Percentiles rank a stretch among this genome's conserved stretches.
Evolutionary conservation across 768 basidiomycete species (phyloP).

Genomic region (Gymnopilus junonius): DNA sequence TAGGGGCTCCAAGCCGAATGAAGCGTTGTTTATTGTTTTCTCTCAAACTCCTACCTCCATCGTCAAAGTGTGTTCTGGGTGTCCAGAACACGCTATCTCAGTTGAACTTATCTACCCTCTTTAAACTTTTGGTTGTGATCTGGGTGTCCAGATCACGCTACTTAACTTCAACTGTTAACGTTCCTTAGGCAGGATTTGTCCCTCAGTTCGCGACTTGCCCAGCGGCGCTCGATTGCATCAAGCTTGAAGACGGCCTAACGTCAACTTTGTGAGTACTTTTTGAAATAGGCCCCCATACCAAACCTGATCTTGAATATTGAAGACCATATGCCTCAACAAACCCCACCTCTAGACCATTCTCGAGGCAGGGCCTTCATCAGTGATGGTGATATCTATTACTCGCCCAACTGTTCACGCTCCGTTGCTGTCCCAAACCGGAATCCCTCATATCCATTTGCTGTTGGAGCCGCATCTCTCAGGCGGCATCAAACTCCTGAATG

Average conservation of each 20-base stretch:
- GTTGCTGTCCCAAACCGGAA: too few species aligned
- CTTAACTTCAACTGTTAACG: not conserved
- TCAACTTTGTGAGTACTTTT: not conserved
- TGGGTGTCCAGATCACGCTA: not conserved
- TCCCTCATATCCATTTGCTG: too few species aligned
- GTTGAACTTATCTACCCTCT: not conserved
- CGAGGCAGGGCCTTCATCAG: too few species aligned
- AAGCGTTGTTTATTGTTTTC: not conserved
- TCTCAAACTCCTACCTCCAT: not conserved
- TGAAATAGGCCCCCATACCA: not conserved
- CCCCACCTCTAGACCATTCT: too few species aligned
- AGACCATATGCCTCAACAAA: too few species aligned
- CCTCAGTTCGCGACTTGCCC: not conserved
- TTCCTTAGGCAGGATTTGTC: not conserved
- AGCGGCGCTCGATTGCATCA: not conserved
- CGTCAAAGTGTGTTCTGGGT: not conserved
- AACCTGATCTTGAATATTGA: too few species aligned
- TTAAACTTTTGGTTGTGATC: not conserved
- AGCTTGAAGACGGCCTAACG: not conserved
- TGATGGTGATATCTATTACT: too few species aligned
- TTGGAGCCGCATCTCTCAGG: too few species aligned
- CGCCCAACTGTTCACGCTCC: too few species aligned
- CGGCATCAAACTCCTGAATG: too few species aligned
- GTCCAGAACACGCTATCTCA: not conserved
- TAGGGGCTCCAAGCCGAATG: not conserved